Conservation (phyloP, 352 stramenopile genomes). For the Globisporangium barbulae region DNA sequence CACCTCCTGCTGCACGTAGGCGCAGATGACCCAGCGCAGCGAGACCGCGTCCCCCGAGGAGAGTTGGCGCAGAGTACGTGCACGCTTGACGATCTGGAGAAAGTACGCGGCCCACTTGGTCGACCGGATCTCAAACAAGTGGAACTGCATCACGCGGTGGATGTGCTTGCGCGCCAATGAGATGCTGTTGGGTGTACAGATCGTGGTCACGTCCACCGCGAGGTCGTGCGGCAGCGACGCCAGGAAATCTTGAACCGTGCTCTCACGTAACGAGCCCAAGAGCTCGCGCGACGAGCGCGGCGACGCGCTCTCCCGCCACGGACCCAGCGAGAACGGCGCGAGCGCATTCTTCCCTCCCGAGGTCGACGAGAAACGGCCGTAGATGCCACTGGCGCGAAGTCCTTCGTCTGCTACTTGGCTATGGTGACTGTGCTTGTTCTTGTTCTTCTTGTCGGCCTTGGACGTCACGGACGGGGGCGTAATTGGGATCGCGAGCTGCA, state of each 20-base stretch:
- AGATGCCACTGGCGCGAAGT: conserved; percentile 14
- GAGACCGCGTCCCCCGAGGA: conserved; percentile 37
- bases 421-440: not conserved
- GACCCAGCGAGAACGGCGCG: conserved; percentile 16
- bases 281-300: not conserved
- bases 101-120: conserved; percentile 84
- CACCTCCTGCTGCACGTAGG: conserved; percentile 49
- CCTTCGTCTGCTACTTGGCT: not conserved
- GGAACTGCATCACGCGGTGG: conserved; percentile 34
- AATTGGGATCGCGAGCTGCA: conserved; percentile 38
- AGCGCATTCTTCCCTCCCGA: not conserved
- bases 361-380: conserved; percentile 1
- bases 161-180: conserved; percentile 29
- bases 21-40: conserved; percentile 63
- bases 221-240: conserved; percentile 36
- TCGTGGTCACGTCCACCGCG: conserved; percentile 34
- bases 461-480: conserved; percentile 19
- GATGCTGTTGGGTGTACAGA: conserved; percentile 36
- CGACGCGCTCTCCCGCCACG: conserved; percentile 7
- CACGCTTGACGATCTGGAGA: conserved; percentile 48
- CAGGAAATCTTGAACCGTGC: conserved; percentile 35
- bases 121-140: conserved; percentile 72
- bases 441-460: conserved; percentile 9
- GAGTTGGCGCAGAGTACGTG: conserved; percentile 26
- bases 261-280: conserved; percentile 24